Conservation (phyloP, 495 filamentous ascomycete species). For the Echria macrotheca region DNA sequence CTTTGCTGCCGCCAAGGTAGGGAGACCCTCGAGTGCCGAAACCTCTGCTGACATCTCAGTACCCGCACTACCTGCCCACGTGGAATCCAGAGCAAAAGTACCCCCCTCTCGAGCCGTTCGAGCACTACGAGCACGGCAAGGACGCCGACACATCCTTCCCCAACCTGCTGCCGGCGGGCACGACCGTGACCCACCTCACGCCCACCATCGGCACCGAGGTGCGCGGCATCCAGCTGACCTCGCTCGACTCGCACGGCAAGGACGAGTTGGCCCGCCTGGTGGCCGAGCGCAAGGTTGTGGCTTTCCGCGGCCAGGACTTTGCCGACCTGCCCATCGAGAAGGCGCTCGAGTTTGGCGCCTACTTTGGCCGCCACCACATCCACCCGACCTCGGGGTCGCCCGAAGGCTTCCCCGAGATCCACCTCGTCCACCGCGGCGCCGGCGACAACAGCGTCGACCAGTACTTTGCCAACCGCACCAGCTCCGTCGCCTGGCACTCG, state of each 20-base stretch:
- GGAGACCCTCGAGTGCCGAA: too few relatives aligned
- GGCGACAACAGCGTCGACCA: constrained; percentile 52
- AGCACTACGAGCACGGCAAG: constrained; percentile 66
- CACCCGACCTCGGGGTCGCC: constrained; percentile 73
- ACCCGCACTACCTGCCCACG: constrained; percentile 70
- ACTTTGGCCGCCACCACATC: constrained; percentile 82
- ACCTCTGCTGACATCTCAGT: too few relatives aligned
- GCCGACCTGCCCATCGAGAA: constrained; percentile 65
- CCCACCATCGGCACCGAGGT: constrained; percentile 73
- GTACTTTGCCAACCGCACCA: constrained; percentile 60
- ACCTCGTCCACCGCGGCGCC: constrained; percentile 70
- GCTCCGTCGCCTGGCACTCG: constrained; percentile 72
- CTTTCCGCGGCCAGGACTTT: constrained; percentile 75
- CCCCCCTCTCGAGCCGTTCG: constrained; percentile 60
- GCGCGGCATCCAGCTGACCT: constrained; percentile 67
- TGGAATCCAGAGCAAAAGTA: constrained; percentile 61
- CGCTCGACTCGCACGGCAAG: constrained; percentile 60
- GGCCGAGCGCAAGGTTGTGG: constrained; percentile 73
- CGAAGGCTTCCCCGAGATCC: constrained; percentile 65
- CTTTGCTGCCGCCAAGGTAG: constrained; percentile 41
- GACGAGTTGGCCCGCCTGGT: constrained; percentile 77
- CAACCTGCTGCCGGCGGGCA: constrained; percentile 56
- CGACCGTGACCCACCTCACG: constrained; percentile 54
- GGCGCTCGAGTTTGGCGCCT: constrained; percentile 64
- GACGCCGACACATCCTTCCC: constrained; percentile 62